Evolutionary conservation across 257 asterid genomes (phyloP), one percentile per base, ranked within the genome.

Genomic region (Lavandula angustifolia): DNA sequence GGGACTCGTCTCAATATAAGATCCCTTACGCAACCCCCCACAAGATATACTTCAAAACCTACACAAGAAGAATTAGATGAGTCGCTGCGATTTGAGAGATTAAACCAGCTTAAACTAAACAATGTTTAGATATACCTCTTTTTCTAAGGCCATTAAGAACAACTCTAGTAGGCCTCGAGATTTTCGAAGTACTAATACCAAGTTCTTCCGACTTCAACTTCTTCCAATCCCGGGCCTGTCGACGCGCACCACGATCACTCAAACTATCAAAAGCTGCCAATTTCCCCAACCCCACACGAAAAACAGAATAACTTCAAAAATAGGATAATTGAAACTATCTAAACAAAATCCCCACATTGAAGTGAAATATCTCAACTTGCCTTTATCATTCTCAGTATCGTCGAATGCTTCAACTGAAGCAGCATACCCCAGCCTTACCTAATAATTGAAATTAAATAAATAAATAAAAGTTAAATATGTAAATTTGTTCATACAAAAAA

Each of bases 11-110:
- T 78, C 69, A 87, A 75, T 59, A 87, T 83, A 54, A 87, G 92
- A 70, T 89, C 97, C 78, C 97, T 79, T 27, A 89, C 94, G 60
- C 95, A 89, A 44, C 97, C 97, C 66, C 97, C 97, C 12, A 89
- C 97, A 32, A 87, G 95, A 78, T 87, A 89, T 77, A 87, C 97
- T 66, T 89, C 95, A 75, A 73, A 89, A 35, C 94, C 97, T 89
- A 70, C 73, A 59, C 10, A 43, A 42, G 11, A 62, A 34, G 62
- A 61, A 22, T 55, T 18, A 55, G 57, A 46, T 6, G 62, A 60
- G 41, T 37, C 46, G 8, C 27, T 22, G 27, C 1, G 2, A 22
- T 22, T 22, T 22, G 27, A 22, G 27, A 22, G 27, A 22, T 22
- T 22, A 22, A 22, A 2, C 27, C 27, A 22, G 27, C 27, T 22